These are phyloP conservation scores for Neoboletus magnificus DNA, from an alignment of 768 basidiomycete species.

Conservation along the genomic window DNA sequence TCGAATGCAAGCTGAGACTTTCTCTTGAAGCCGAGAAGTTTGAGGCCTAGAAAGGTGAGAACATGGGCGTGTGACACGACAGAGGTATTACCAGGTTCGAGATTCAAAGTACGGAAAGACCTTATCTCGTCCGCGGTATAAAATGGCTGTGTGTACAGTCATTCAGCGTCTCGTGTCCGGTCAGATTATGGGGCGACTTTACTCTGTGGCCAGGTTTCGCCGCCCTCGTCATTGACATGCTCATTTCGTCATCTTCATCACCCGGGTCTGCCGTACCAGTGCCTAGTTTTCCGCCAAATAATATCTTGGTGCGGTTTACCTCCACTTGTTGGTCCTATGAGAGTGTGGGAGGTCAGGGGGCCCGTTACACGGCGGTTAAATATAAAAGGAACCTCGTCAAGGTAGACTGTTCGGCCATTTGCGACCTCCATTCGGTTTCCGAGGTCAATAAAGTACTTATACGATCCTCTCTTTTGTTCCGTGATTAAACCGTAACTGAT, in stretches of 20 bases:
- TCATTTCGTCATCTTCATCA: conserved; percentile 39
- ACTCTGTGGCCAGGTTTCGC: conserved; percentile 56
- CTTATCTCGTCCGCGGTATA: conserved; percentile 81
- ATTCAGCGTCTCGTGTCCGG: not conserved
- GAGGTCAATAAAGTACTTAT: conserved; percentile 80
- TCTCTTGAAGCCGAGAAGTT: conserved; percentile 90
- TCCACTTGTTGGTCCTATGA: conserved; percentile 29
- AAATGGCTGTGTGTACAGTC: conserved; percentile 53
- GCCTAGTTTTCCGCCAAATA: conserved; percentile 38
- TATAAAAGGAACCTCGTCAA: conserved; percentile 55
- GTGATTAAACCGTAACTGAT: conserved; percentile 83
- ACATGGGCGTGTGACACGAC: not conserved
- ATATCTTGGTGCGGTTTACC: conserved; percentile 22
- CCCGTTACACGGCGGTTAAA: not conserved
- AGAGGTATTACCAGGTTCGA: conserved; percentile 60
- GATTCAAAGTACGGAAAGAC: conserved; percentile 76
- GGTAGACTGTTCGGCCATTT: conserved; percentile 61
- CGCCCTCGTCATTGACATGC: conserved; percentile 36
- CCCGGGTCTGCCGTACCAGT: conserved; percentile 27
- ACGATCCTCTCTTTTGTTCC: conserved; percentile 79
- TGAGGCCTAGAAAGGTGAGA: conserved; percentile 54
- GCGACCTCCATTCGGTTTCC: conserved; percentile 79
- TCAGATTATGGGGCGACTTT: not conserved
- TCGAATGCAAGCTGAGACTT: conserved; percentile 67
- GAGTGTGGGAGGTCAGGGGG: conserved; percentile 5